Conservation (phyloP, 345 rosid genomes). For the Hypericum perforatum region DNA sequence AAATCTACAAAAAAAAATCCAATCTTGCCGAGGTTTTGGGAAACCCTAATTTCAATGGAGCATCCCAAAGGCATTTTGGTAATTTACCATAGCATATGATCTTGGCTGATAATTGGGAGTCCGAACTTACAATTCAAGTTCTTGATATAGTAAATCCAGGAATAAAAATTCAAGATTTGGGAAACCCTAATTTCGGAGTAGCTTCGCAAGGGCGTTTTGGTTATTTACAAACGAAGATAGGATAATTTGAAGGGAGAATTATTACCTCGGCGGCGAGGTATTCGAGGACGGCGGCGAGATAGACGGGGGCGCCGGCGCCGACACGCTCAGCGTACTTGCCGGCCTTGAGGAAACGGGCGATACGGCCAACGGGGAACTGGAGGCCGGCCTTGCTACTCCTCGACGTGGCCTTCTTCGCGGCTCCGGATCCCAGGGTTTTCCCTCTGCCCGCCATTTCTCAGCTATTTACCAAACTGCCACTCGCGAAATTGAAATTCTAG, state of each 20-base stretch:
- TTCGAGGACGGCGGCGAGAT: constrained; percentile 91
- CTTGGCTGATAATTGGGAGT: too few species aligned
- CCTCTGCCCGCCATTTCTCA: constrained; percentile 80
- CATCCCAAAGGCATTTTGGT: too few species aligned
- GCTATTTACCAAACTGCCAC: not conserved
- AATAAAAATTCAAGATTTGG: not conserved
- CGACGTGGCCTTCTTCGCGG: constrained; percentile 83
- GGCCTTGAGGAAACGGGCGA: constrained; percentile 86
- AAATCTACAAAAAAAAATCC: too few species aligned
- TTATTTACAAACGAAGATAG: not conserved
- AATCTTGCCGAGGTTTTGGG: too few species aligned
- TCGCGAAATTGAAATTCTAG: not conserved
- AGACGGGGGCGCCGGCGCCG: constrained; percentile 94
- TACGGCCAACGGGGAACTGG: constrained; percentile 93
- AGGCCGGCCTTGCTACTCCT: constrained; percentile 95
- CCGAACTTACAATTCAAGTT: too few species aligned
- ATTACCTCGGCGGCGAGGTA: constrained; percentile 88
- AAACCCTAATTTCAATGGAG: too few species aligned
- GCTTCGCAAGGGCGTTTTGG: too few species aligned
- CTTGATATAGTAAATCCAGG: not conserved
- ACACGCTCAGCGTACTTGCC: constrained; percentile 95
- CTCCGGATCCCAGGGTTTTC: constrained; percentile 76
- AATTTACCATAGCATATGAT: too few species aligned
- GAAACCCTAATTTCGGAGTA: not conserved
- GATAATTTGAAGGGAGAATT: not conserved